A percentile compares a stretch with the other conserved stretches of the same genome.
phyloP scores from a whole-genome alignment of 192 early-diverging fungal genomes.

The Thamnidium elegans region DNA sequence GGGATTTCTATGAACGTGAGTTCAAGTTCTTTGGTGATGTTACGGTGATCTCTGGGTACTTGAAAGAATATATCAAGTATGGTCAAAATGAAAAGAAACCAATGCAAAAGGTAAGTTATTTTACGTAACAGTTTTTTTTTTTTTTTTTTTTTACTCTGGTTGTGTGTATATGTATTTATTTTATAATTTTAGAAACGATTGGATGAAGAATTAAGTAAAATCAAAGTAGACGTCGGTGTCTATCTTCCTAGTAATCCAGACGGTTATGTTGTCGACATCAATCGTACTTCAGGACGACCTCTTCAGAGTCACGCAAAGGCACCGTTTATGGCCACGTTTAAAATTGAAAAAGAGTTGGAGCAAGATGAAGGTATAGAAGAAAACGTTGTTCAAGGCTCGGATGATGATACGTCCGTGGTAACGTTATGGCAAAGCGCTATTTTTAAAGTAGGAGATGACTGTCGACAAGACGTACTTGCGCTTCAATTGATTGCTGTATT shows the following conservation, averaged over 20 bases:
- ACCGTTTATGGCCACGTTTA: conserved; percentile 98
- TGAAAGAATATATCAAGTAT: conserved; percentile 93
- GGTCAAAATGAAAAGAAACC: conserved; percentile 83
- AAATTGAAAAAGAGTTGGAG: conserved; percentile 62
- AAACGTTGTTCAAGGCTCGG: conserved; percentile 20
- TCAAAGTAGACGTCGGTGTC: conserved; percentile 94
- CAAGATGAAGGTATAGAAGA: conserved; percentile 49
- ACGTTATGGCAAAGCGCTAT: conserved; percentile 81
- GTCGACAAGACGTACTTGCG: conserved; percentile 98
- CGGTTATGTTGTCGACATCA: conserved; percentile 89
- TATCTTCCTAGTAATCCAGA: conserved; percentile 98
- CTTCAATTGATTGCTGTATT: conserved; percentile 97
- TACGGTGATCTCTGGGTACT: conserved; percentile 94
- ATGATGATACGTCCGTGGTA: conserved; percentile 33
- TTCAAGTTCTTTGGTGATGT: conserved; percentile 94
- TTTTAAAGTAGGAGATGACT: conserved; percentile 99
- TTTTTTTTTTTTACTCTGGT: background rate
- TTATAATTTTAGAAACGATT: conserved; percentile 69
- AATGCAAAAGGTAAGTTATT: conserved; percentile 56
- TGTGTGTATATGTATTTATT: background rate
- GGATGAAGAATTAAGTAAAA: conserved; percentile 95
- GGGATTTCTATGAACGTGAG: conserved; percentile 92
- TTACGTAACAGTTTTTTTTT: background rate
- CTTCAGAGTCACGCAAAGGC: conserved; percentile 98
- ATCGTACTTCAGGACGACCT: conserved; percentile 88